Base-by-base conservation (phyloP, 1,284 basidiomycete species). In the Fomitopsis betulina region DNA sequence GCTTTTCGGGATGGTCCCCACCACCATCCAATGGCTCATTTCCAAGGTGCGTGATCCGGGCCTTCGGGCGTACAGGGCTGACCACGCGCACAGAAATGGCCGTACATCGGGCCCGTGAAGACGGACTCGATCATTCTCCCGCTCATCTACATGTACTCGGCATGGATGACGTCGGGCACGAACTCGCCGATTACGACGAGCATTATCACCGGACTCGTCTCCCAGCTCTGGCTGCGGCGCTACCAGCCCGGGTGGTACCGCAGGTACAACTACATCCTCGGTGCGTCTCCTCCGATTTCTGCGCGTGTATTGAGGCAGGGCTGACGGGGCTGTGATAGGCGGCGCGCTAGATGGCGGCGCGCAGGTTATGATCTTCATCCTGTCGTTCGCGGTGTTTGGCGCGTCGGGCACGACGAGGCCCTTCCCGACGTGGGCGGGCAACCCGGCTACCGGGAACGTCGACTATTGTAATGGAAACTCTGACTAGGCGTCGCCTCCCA, bases 201-300 rank as follows among this genome's bases (percentile, higher is more conserved):
- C 51, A 77, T 87, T 63, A 68, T 84, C 37, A 76, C 85, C 47
- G 86, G 84, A 0, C 57, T 86, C 39, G 66, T 80, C 17, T 85
- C 83, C 3, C 85, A 87, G 64, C 67, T 81, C 2, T 86, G 80
- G 79, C 65, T 86, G n/a, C 73, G 85, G 54, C 75, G 72, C 49
- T 79, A 81, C 58, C 79, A 84, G 60, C 85, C 85, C 3, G 66
- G 73, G 15, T 66, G 76, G 77, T 86, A 83, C 70, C 71, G 78
- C 66, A 82, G 85, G 68, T 87, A 87, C 72, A 89, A 87, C 70
- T 89, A 86, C 65, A 78, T 90, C 56, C 72, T 88, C 1, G 84
- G 83, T 40, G 45, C 30, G 54, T 56, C 13, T 8, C 1, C 37
- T 15, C 7, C 47, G 13, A 10, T 43, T 19, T 17, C n/a, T 19